Evolutionary conservation across 2,329 filamentous ascomycete genomes (phyloP), one percentile per base, ranked within the genome.

Genomic region (Catunica adiposa): DNA sequence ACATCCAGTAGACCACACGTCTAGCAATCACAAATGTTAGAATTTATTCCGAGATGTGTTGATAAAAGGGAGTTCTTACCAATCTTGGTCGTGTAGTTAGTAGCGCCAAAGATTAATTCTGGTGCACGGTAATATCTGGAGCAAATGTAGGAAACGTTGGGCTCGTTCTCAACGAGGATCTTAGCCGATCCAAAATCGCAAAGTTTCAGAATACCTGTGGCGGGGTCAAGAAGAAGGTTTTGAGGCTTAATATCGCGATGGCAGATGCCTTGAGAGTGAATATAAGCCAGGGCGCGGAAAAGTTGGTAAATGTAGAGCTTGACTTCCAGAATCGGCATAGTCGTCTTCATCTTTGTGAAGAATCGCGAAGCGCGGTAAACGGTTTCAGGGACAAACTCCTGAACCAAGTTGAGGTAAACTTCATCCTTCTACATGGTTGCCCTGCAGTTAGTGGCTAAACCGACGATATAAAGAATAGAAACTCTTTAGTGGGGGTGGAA

Each of bases 301-400:
- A 98, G 84, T 75, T 98, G 92, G 73, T 98, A 98, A 68, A 90
- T 98, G 77, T 97, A 98, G 60, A 98, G 84, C 77, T 98, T 98
- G 68, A 97, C 89, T 71, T 98, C 92, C 63, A 98, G 80, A 64
- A 90, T 95, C 15, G 92, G 92, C 92, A 98, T 98, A 54, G 90
- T 96, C 5, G 89, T 94, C 82, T 97, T 98, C 84, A 97, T 84
- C 76, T 98, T 98, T 78, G 94, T 97, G 79, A 98, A 98, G 74
- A 96, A 97, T 65, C 92, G 84, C 61, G 92, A 97, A 46, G 92
- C 92, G 66, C 92, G 84, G 71, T 98, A 98, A 53, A 98, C 92
- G 11, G 92, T 98, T 74, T 98, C 92, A 53, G 92, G 92, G 52
- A 98, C 92, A 65, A 89, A 98, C 69, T 98, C 92, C 69, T 97